A percentile compares a stretch with the other conserved stretches of the same genome.
These are phyloP conservation scores for Ceratocystis huliohia DNA, from an alignment of 2,329 filamentous ascomycete species.

Conservation along the genomic window DNA sequence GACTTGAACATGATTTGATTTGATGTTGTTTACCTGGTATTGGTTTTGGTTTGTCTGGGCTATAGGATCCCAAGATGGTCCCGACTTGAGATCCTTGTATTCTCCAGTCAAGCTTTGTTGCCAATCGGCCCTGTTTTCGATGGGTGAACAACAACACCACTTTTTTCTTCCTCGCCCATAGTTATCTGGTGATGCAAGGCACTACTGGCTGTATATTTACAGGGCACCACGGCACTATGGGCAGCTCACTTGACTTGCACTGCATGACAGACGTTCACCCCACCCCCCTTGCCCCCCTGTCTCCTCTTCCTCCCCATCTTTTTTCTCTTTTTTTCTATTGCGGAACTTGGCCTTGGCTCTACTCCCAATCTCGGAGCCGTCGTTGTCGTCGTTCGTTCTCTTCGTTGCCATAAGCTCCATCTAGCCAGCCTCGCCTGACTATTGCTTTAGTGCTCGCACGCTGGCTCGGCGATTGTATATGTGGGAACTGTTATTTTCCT, in stretches of 20 bases:
- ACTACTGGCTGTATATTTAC: background rate
- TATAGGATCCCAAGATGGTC: background rate
- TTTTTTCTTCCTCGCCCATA: background rate
- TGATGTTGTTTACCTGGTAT: background rate
- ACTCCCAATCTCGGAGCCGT: background rate
- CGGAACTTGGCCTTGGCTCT: too few species aligned
- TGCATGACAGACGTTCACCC: too few species aligned
- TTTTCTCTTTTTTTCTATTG: background rate
- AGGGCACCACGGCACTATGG: background rate
- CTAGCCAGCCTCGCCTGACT: constrained; percentile 23
- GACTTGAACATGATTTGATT: background rate
- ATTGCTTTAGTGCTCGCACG: constrained; percentile 28
- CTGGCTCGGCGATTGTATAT: background rate
- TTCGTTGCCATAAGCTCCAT: background rate
- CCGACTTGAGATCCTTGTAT: background rate
- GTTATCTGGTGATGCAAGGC: background rate
- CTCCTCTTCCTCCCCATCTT: background rate
- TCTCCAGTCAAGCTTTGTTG: constrained; percentile 8
- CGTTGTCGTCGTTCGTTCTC: background rate
- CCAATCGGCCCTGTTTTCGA: constrained; percentile 2
- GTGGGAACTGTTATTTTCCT: background rate
- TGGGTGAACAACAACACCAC: background rate
- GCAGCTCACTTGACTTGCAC: too few species aligned
- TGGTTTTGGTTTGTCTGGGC: background rate
- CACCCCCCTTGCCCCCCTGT: background rate